phyloP scores from a whole-genome alignment of 345 rosid species.

The Rubroshorea leprosula region DNA sequence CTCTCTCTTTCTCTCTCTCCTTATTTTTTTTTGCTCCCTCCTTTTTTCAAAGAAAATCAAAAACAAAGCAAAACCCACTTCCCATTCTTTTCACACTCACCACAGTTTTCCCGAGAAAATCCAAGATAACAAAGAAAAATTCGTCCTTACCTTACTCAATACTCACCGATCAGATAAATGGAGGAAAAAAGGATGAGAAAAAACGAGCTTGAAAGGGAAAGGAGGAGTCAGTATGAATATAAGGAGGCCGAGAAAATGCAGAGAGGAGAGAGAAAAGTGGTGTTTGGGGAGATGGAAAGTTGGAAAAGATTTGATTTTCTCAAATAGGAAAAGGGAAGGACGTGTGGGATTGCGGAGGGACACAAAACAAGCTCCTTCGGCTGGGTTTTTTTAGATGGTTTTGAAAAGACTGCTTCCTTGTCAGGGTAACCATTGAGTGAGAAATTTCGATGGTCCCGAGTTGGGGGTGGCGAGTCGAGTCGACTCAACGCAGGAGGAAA shows the following conservation, averaged over 20 bases:
- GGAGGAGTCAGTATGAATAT: background rate
- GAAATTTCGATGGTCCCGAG: no score
- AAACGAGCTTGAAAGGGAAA: conserved; percentile 8
- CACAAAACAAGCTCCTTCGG: background rate
- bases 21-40: no score
- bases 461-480: no score
- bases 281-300: background rate
- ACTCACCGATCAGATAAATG: conserved; percentile 4
- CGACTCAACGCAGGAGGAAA: no score
- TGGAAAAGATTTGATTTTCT: conserved; percentile 1
- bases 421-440: no score
- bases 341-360: conserved; percentile 9
- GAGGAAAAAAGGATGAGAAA: background rate
- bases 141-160: background rate
- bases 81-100: background rate
- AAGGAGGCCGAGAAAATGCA: background rate
- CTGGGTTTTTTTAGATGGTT: conserved; percentile 15
- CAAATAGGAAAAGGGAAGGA: background rate
- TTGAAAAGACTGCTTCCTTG: background rate
- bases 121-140: background rate
- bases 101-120: background rate
- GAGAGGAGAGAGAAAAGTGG: background rate
- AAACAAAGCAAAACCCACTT: background rate
- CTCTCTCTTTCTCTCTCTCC: background rate
- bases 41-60: background rate